Evolutionary conservation across 225 moss, liverwort and hornwort species (phyloP).

Genomic region (Rhytidiadelphus loreus): DNA sequence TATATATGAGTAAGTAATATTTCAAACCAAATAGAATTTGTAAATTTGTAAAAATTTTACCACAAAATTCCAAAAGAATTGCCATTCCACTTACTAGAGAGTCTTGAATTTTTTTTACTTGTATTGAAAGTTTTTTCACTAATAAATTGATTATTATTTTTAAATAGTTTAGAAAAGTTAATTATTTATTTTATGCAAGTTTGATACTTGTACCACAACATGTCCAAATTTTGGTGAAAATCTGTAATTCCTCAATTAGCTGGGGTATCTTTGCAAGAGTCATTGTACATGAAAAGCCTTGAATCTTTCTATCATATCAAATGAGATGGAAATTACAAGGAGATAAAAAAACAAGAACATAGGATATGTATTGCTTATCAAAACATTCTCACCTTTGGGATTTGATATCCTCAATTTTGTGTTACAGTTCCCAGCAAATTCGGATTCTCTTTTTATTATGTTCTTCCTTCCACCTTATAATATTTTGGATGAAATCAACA

Average conservation of each 20-base stretch:
- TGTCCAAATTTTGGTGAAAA: neutral
- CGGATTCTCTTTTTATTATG: neutral
- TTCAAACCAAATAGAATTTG: too few species aligned
- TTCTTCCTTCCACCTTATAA: neutral
- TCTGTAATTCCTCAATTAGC: neutral
- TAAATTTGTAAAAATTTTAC: too few species aligned
- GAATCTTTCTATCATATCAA: neutral
- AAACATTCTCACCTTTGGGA: neutral
- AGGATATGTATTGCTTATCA: neutral
- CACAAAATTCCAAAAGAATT: neutral
- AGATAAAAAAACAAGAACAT: neutral
- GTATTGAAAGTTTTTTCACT: neutral
- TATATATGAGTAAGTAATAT: too few species aligned
- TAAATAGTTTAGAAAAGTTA: too few species aligned
- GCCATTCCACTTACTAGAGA: neutral
- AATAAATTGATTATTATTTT: neutral
- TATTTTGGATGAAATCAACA: neutral
- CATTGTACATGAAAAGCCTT: neutral
- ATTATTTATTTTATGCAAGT: neutral
- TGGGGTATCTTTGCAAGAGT: too few species aligned
- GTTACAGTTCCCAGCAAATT: neutral
- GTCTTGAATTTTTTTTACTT: neutral
- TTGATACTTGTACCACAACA: neutral
- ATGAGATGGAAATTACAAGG: neutral
- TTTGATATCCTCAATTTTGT: neutral